Conservation (phyloP, 352 stramenopile species). For the Peronosclerospora sorghi region DNA sequence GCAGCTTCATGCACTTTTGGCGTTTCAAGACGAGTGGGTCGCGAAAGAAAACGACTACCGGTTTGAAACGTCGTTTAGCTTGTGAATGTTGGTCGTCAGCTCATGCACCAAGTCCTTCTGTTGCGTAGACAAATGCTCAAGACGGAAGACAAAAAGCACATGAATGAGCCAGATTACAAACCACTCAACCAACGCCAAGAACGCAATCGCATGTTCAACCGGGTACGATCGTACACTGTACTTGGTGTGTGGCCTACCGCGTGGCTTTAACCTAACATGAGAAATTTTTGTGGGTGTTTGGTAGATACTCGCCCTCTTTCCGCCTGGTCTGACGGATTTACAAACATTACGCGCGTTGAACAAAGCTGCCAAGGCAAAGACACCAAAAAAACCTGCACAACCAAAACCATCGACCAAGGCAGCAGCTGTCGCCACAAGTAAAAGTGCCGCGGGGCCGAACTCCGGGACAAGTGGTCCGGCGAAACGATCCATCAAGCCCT, state of each 20-base stretch:
- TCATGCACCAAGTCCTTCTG: neutral
- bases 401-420: constrained; percentile 20
- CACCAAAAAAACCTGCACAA: constrained; percentile 28
- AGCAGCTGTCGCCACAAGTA: constrained; percentile 22
- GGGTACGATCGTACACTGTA: constrained; percentile 32
- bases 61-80: constrained; percentile 4
- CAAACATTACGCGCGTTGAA: constrained; percentile 56
- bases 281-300: constrained; percentile 1
- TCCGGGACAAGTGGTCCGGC: constrained; percentile 3
- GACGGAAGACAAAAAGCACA: constrained; percentile 81
- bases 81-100: too few relatives aligned
- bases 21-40: constrained; percentile 67
- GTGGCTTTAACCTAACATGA: too few relatives aligned
- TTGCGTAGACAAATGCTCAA: constrained; percentile 74
- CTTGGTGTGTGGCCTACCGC: too few relatives aligned
- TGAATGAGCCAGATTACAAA: constrained; percentile 65
- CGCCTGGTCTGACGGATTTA: constrained; percentile 49
- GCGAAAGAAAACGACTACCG: constrained; percentile 81
- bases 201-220: constrained; percentile 75
- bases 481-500: constrained; percentile 58
- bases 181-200: constrained; percentile 69
- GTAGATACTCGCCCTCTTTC: constrained; percentile 51
- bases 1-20: constrained; percentile 38
- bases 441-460: constrained; percentile 23
- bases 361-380: constrained; percentile 53